Percentiles rank a stretch among this genome's conserved stretches.
phyloP scores from a whole-genome alignment of 2,329 filamentous ascomycete genomes.

The Aureobasidium sp. region DNA sequence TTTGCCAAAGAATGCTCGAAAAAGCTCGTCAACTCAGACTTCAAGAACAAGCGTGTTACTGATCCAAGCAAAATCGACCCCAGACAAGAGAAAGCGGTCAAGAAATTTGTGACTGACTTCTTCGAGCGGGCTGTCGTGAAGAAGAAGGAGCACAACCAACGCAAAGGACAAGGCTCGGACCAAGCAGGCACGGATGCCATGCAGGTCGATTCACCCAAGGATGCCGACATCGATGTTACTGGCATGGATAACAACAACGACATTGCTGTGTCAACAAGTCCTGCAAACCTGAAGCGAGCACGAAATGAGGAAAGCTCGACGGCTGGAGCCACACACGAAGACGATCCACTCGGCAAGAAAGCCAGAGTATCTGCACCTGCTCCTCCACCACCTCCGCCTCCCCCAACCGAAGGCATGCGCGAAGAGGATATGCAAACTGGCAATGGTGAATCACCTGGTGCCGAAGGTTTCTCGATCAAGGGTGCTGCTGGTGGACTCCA shows the following conservation, averaged over 20 bases:
- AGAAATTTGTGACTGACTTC: constrained; percentile 74
- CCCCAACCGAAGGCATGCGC: constrained; percentile 25
- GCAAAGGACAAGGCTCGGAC: constrained; percentile 49
- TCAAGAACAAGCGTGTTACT: constrained; percentile 77
- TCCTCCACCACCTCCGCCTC: constrained; percentile 35
- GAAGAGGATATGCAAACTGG: constrained; percentile 1
- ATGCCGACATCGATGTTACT: constrained; percentile 25
- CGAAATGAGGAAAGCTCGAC: constrained; percentile 24
- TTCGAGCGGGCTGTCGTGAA: constrained; percentile 81
- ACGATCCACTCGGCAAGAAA: constrained; percentile 25
- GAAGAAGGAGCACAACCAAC: constrained; percentile 61
- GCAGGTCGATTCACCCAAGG: constrained; percentile 23
- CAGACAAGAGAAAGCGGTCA: constrained; percentile 76
- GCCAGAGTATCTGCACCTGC: constrained; percentile 25
- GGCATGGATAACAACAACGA: constrained; percentile 22
- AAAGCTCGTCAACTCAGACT: constrained; percentile 86
- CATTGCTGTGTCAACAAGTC: constrained; percentile 11
- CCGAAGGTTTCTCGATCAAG: constrained; percentile 25
- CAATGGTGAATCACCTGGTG: constrained; percentile 17
- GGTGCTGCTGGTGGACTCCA: constrained; percentile 20
- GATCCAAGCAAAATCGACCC: constrained; percentile 64
- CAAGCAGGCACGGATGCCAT: constrained; percentile 24
- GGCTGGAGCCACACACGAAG: constrained; percentile 29
- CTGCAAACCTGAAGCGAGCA: constrained; percentile 23
- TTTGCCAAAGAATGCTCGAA: constrained; percentile 63